Base-by-base conservation (phyloP, 2,329 filamentous ascomycete genomes). In the Sclerotinia minor region DNA sequence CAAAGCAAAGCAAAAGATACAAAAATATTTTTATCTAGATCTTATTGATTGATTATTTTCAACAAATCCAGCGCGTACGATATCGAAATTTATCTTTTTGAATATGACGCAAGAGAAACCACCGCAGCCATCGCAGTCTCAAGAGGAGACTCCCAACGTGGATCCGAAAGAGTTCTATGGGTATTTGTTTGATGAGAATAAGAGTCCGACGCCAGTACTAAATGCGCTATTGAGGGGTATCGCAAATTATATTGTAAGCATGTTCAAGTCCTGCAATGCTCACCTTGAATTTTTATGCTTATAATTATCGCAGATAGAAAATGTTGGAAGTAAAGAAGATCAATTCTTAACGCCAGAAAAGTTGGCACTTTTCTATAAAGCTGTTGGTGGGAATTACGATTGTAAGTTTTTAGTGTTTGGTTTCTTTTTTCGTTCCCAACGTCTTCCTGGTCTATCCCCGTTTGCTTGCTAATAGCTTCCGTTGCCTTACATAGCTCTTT, bases 341-440 rank as follows among this genome's bases (percentile, higher is more conserved):
- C 79, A 78, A 52, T 78, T 81, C 61, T 78, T 91, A 49, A 90
- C 85, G 7, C 89, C 90, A 0, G 80, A 83, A 64, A 92, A 93
- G 76, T 81, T 94, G 53, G 89, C 91, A n/a, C 82, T 85, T 50
- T 94, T 93, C 76, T 94, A 94, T 79, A 87, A 87, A 75, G 81
- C 84, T 38, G 89, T 92, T 21, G 91, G 90, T 67, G 89, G 89
- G 57, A 86, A 94, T 75, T 92, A 91, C 78, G 91, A 94, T 76
- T 80, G 86, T 88, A 74, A 54, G 76, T 70, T 52, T 50, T 50
- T 47, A 32, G 41, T 21, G 52, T 50, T 54, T n/a, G 13, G 13
- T 49, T 55, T 49, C 58, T 24, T 49, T 55, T 49, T 59, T 24
- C 17, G 8, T 52, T 41, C 32, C 45, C 32, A 5, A 53, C 45